phyloP scores from a whole-genome alignment of 768 basidiomycete genomes.

The Kwoniella botswanensis region DNA sequence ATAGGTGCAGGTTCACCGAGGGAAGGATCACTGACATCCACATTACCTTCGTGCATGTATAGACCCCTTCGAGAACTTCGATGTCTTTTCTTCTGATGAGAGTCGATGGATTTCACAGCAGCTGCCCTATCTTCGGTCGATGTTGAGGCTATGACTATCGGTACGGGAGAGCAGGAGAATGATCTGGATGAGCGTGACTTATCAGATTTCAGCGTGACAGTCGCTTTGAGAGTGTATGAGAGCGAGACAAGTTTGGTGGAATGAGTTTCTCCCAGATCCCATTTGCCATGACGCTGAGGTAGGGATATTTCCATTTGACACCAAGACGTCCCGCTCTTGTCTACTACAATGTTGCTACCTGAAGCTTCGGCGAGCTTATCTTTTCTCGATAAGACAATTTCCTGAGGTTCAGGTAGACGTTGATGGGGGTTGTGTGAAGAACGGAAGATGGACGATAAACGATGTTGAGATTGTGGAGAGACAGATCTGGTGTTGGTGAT shows the following conservation, averaged over 20 bases:
- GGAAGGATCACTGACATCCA: constrained; percentile 40
- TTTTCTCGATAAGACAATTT: constrained; percentile 9
- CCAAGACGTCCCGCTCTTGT: constrained; percentile 35
- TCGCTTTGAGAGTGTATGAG: constrained; percentile 33
- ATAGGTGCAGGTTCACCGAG: constrained; percentile 11
- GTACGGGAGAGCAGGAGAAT: constrained; percentile 31
- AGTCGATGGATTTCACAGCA: constrained; percentile 25
- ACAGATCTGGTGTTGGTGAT: constrained; percentile 19
- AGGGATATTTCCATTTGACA: constrained; percentile 25
- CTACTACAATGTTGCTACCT: constrained; percentile 19
- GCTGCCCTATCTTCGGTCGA: constrained; percentile 29
- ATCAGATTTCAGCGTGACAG: constrained; percentile 27
- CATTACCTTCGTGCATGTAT: constrained; percentile 53
- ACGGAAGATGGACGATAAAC: constrained; percentile 31
- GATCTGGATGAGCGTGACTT: constrained; percentile 28
- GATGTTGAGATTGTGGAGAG: constrained; percentile 9
- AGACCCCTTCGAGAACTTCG: constrained; percentile 41
- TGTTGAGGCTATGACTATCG: constrained; percentile 32
- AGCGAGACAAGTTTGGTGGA: constrained; percentile 34
- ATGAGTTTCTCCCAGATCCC: constrained; percentile 49
- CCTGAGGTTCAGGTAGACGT: constrained; percentile 10
- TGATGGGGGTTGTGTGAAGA: constrained; percentile 29
- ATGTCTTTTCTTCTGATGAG: constrained; percentile 29
- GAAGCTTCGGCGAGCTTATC: constrained; percentile 32
- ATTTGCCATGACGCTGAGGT: constrained; percentile 39